Evolutionary conservation across 768 basidiomycete genomes (phyloP).

Genomic region (Russula sp.): DNA sequence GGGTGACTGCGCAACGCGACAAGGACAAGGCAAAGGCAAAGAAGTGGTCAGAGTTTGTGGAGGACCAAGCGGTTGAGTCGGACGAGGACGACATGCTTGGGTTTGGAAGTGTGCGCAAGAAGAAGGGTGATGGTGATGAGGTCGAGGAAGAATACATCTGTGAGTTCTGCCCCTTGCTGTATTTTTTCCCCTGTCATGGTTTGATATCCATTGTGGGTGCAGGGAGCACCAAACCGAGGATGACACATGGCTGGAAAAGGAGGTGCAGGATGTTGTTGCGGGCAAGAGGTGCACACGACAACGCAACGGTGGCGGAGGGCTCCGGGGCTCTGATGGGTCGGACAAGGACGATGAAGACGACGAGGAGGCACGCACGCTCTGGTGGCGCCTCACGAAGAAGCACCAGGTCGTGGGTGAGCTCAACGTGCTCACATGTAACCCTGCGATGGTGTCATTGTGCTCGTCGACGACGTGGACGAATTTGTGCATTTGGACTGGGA

Average conservation of each 20-base stretch:
- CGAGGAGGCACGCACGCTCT: constrained; percentile 39
- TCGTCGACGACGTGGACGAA: constrained; percentile 45
- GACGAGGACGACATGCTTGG: constrained; percentile 72
- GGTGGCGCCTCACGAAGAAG: constrained; percentile 44
- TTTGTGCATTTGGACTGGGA: constrained; percentile 39
- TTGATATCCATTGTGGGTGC: constrained; percentile 7
- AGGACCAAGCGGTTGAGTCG: constrained; percentile 72
- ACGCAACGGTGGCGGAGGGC: constrained; percentile 48
- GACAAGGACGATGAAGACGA: constrained; percentile 59
- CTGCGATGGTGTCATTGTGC: constrained; percentile 54
- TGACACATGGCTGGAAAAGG: constrained; percentile 52
- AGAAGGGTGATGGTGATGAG: constrained; percentile 36
- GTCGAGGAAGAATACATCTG: constrained; percentile 70
- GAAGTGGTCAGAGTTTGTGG: constrained; percentile 50
- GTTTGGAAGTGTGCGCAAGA: constrained; percentile 37
- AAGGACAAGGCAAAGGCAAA: constrained; percentile 29
- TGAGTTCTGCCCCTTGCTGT: constrained; percentile 29
- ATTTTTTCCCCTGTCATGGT: background rate
- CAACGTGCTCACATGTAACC: constrained; percentile 49
- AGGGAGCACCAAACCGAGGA: constrained; percentile 65
- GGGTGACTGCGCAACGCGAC: constrained; percentile 17
- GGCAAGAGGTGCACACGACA: constrained; percentile 59
- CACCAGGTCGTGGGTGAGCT: constrained; percentile 58
- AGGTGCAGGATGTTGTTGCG: constrained; percentile 51
- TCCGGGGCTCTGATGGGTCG: constrained; percentile 58